Percentiles rank a stretch among this genome's conserved stretches.
Evolutionary conservation across 768 basidiomycete genomes (phyloP).

Genomic region (Amanita thiersii): DNA sequence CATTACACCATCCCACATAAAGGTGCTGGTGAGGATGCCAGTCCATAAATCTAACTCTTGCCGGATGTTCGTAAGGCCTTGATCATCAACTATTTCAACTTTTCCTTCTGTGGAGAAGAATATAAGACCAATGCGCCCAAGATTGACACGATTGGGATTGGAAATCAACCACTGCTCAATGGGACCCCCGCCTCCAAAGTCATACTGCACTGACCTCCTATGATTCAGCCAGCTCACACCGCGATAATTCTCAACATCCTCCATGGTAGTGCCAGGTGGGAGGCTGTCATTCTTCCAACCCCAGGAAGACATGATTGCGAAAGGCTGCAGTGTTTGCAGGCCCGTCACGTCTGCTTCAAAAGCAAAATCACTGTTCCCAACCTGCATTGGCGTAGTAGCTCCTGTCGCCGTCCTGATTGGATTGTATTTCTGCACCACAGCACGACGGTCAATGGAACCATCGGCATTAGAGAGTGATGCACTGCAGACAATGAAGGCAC

Average conservation of each 20-base stretch:
- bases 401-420: slow-evolving; percentile 40
- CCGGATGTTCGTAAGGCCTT: slow-evolving; percentile 22
- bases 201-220: slow-evolving; percentile 39
- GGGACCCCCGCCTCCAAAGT: slow-evolving; percentile 37
- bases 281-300: slow-evolving; percentile 55
- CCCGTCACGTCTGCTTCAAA: slow-evolving; percentile 53
- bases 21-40: slow-evolving; percentile 38
- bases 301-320: slow-evolving; percentile 50
- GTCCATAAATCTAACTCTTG: slow-evolving; percentile 52
- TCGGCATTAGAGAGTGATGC: too few species aligned
- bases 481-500: too few species aligned
- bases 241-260: slow-evolving; percentile 36
- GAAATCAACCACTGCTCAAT: slow-evolving; percentile 49
- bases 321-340: slow-evolving; percentile 49
- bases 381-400: slow-evolving; percentile 43
- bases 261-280: slow-evolving; percentile 31
- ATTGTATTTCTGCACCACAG: slow-evolving; percentile 41
- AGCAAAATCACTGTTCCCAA: slow-evolving; percentile 56
- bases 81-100: slow-evolving; percentile 27
- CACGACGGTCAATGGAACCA: slow-evolving; percentile 33
- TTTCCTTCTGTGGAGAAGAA: slow-evolving; percentile 24
- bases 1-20: slow-evolving; percentile 25
- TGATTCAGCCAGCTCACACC: slow-evolving; percentile 46
- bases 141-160: slow-evolving; percentile 50
- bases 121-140: slow-evolving; percentile 41